These are phyloP conservation scores for Pezicula rhizophila DNA, from an alignment of 2,329 filamentous ascomycete genomes.

Conservation along the genomic window DNA sequence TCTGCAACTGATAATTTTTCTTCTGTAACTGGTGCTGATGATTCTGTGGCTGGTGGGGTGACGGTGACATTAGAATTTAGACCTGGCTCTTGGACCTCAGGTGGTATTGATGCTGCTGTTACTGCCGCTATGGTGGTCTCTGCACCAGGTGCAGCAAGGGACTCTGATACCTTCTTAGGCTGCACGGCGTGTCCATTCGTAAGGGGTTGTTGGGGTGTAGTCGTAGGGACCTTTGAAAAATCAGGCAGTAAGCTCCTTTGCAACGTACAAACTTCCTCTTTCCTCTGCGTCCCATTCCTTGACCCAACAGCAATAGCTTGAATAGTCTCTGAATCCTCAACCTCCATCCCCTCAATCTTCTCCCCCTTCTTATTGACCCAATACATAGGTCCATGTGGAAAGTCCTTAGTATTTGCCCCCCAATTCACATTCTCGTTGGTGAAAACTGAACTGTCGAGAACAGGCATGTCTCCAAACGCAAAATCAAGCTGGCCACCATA, in stretches of 20 bases:
- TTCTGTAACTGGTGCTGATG: background rate
- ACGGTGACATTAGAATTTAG: background rate
- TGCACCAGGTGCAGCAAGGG: too few species aligned
- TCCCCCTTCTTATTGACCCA: conserved; percentile 41
- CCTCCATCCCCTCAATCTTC: conserved; percentile 24
- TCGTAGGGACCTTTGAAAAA: background rate
- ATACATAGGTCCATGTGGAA: conserved; percentile 51
- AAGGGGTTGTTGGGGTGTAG: background rate
- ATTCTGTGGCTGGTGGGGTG: background rate
- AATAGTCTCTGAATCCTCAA: conserved; percentile 32
- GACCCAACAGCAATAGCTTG: conserved; percentile 50
- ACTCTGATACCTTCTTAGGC: background rate
- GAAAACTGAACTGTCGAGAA: conserved; percentile 52
- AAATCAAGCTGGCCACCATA: conserved; percentile 87
- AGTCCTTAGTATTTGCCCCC: conserved; percentile 45
- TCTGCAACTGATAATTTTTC: conserved; percentile 9
- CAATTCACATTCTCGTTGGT: conserved; percentile 45
- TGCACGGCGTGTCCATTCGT: conserved; percentile 3
- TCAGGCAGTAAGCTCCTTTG: conserved; percentile 6
- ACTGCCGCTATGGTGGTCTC: too few species aligned
- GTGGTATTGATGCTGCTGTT: too few species aligned
- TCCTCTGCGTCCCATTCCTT: conserved; percentile 37
- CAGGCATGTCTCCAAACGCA: conserved; percentile 68
- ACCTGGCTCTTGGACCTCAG: background rate
- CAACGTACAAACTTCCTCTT: conserved; percentile 29